Conservation (phyloP, 2,329 filamentous ascomycete genomes). For the Graphilbum sp. region DNA sequence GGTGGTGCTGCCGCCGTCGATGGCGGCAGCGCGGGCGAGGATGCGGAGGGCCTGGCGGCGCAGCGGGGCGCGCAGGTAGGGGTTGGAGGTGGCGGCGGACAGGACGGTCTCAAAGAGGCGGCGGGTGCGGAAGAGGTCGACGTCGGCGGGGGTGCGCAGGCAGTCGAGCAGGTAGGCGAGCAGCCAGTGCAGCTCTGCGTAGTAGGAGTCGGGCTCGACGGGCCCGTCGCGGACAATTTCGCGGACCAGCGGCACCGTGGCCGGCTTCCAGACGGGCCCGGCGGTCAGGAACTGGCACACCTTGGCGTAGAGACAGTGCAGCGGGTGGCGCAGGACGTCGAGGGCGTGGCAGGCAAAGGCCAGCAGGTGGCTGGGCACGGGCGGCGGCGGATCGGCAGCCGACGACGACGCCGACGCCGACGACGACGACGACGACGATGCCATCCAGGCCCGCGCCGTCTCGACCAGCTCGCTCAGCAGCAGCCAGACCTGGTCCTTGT, state of each 20-base stretch:
- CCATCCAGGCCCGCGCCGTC: constrained; percentile 39
- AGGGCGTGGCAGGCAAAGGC: constrained; percentile 59
- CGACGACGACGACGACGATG: too few species aligned
- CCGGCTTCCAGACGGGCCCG: constrained; percentile 57
- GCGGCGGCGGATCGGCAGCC: constrained; percentile 10
- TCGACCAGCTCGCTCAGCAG: constrained; percentile 68
- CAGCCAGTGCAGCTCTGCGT: constrained; percentile 60
- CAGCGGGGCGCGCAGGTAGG: constrained; percentile 41
- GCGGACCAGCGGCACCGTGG: constrained; percentile 56
- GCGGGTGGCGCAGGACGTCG: constrained; percentile 54
- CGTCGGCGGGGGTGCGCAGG: constrained; percentile 40
- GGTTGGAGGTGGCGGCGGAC: constrained; percentile 49
- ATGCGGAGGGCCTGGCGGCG: constrained; percentile 45
- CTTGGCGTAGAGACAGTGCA: constrained; percentile 73
- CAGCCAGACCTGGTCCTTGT: constrained; percentile 64
- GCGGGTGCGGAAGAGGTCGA: constrained; percentile 42
- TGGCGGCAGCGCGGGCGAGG: constrained; percentile 48
- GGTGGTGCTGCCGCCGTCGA: constrained; percentile 62
- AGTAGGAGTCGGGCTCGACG: constrained; percentile 55
- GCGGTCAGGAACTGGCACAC: constrained; percentile 71
- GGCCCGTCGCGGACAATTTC: constrained; percentile 48
- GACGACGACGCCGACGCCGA: too few species aligned
- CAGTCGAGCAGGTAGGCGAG: constrained; percentile 54
- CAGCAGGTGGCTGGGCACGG: constrained; percentile 58
- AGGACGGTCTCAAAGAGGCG: constrained; percentile 62